phyloP scores from a whole-genome alignment of 148 eudicot species.

The Nyssa sinensis region DNA sequence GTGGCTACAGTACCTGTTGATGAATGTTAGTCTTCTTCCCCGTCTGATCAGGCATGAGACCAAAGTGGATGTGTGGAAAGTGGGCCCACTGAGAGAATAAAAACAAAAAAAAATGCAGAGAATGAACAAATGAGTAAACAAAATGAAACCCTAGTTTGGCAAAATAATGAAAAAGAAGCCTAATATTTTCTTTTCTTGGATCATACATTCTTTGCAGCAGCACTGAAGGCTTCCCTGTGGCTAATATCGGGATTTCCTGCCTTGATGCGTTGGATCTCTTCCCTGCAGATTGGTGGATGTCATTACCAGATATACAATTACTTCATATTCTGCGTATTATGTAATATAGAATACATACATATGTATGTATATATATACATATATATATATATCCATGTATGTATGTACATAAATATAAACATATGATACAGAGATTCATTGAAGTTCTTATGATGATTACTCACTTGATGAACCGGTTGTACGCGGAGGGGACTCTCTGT shows the following conservation, averaged over 20 bases:
- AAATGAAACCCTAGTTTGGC: conserved; percentile 10
- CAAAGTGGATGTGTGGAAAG: conserved; percentile 94
- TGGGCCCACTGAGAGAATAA: conserved; percentile 80
- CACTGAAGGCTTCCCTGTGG: conserved; percentile 96
- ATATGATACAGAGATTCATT: neutral
- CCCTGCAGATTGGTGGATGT: conserved; percentile 39
- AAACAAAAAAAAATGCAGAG: neutral
- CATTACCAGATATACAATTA: neutral
- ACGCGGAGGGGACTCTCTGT: conserved; percentile 92
- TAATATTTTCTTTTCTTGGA: neutral
- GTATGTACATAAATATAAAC: too few species aligned
- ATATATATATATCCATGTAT: too few species aligned
- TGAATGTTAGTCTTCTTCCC: conserved; percentile 83
- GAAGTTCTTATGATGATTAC: conserved; percentile 18
- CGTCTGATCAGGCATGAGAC: conserved; percentile 89
- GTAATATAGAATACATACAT: too few species aligned
- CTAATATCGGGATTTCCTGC: conserved; percentile 90
- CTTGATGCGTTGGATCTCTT: conserved; percentile 95
- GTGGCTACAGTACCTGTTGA: conserved; percentile 63
- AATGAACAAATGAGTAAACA: neutral
- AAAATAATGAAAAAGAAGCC: neutral
- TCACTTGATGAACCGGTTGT: conserved; percentile 94
- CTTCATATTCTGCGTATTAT: too few species aligned
- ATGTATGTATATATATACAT: neutral
- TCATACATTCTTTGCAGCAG: conserved; percentile 94